A percentile compares a stretch with the other conserved stretches of the same genome.
phyloP scores from a whole-genome alignment of 768 basidiomycete species.

The Lactarius quietus region DNA sequence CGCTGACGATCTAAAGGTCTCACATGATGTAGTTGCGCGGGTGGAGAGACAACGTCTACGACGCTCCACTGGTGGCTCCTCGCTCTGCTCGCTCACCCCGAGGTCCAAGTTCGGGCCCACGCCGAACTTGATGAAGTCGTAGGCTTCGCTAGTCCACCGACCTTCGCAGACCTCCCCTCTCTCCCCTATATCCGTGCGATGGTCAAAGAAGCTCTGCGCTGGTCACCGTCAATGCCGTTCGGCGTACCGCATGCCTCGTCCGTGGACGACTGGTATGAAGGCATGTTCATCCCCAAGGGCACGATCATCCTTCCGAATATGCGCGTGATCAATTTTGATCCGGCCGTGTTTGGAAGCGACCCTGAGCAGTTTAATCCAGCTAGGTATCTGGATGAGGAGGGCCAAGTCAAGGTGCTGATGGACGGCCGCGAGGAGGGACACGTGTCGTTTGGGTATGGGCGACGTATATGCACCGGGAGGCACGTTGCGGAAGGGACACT shows the following conservation, averaged over 20 bases:
- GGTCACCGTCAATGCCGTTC: conserved; percentile 1
- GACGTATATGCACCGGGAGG: not conserved
- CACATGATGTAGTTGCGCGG: not conserved
- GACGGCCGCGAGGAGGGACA: not conserved
- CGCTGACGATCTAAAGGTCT: not conserved
- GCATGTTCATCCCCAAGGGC: not conserved
- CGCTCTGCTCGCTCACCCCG: not conserved
- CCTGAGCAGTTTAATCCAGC: not conserved
- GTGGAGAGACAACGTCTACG: not conserved
- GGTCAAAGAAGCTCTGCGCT: not conserved
- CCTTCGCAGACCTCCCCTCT: not conserved
- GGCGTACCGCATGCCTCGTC: not conserved
- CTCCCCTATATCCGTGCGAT: not conserved
- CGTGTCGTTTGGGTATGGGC: not conserved
- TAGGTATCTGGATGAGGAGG: not conserved
- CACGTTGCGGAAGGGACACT: not conserved
- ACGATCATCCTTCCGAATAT: not conserved
- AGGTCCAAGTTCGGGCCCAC: not conserved
- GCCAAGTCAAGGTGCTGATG: not conserved
- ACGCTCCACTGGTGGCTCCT: not conserved
- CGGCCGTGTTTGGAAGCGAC: not conserved
- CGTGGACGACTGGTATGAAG: not conserved
- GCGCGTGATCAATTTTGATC: not conserved
- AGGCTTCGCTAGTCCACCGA: not conserved
- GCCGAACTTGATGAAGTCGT: not conserved